Percentiles rank a stretch among this genome's conserved stretches.
These are phyloP conservation scores for Scedosporium boydii DNA, from an alignment of 2,329 filamentous ascomycete species.

Conservation along the genomic window DNA sequence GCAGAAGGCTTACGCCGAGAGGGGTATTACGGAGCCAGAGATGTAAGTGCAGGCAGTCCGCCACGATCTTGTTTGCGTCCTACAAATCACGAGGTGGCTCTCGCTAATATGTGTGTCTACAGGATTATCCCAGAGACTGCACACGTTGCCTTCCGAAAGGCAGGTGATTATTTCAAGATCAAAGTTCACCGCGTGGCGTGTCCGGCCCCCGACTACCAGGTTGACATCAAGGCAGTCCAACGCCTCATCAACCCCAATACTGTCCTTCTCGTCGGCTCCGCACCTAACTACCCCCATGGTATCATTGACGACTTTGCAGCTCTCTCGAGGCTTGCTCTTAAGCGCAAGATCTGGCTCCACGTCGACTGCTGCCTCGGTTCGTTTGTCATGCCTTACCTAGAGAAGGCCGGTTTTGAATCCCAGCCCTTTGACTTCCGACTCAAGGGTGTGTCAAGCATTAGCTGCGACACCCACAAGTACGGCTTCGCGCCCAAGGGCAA, in stretches of 20 bases:
- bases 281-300: constrained; percentile 95
- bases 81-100: background rate
- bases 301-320: constrained; percentile 91
- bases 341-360: constrained; percentile 76
- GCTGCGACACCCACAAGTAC: constrained; percentile 97
- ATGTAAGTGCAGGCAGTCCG: constrained; percentile 52
- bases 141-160: constrained; percentile 95
- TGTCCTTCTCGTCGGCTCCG: constrained; percentile 82
- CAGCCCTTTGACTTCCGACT: constrained; percentile 88
- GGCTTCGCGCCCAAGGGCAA: constrained; percentile 98
- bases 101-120: constrained; percentile 13
- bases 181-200: constrained; percentile 83
- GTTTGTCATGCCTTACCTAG: constrained; percentile 86
- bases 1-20: constrained; percentile 78
- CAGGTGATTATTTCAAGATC: constrained; percentile 92
- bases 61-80: background rate
- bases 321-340: constrained; percentile 72
- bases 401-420: constrained; percentile 85
- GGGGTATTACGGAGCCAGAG: constrained; percentile 83
- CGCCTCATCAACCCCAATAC: constrained; percentile 93
- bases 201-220: constrained; percentile 77
- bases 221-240: constrained; percentile 66
- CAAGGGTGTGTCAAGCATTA: constrained; percentile 90
- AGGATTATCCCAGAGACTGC: constrained; percentile 91
- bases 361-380: constrained; percentile 97